A percentile compares a stretch with the other conserved stretches of the same genome.
These are phyloP conservation scores for Grosmannia clavigera DNA, from an alignment of 2,329 filamentous ascomycete species.

Conservation along the genomic window DNA sequence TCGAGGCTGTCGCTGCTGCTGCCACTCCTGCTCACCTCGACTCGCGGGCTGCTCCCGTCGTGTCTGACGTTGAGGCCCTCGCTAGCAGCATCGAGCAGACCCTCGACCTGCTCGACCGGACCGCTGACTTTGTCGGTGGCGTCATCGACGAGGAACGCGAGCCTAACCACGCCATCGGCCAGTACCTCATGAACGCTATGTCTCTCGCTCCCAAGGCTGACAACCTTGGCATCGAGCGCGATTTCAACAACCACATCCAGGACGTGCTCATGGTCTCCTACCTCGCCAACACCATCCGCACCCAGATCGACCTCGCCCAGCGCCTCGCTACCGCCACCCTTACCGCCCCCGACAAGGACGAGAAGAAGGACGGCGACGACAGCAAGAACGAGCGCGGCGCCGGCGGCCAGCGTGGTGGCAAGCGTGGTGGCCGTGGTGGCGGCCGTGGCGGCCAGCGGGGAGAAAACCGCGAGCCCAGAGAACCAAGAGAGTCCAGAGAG, in stretches of 20 bases:
- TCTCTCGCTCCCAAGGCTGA: constrained; percentile 93
- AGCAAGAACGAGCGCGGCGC: constrained; percentile 30
- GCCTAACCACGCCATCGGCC: constrained; percentile 82
- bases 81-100: constrained; percentile 81
- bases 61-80: constrained; percentile 81
- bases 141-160: constrained; percentile 88
- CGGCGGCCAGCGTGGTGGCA: constrained; percentile 24
- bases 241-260: constrained; percentile 99
- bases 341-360: constrained; percentile 28
- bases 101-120: constrained; percentile 77
- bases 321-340: constrained; percentile 73
- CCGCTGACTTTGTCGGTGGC: constrained; percentile 82
- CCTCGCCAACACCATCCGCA: constrained; percentile 95
- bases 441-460: constrained; percentile 32
- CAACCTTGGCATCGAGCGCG: constrained; percentile 76
- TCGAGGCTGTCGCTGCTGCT: constrained; percentile 61
- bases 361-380: constrained; percentile 21
- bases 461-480: constrained; percentile 38
- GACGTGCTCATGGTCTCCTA: constrained; percentile 97
- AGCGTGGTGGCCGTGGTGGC: constrained; percentile 26
- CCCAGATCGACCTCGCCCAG: constrained; percentile 96
- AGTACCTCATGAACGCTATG: constrained; percentile 89
- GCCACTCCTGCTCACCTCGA: constrained; percentile 64
- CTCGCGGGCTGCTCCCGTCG: constrained; percentile 57
- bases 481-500: constrained; percentile 17